Conservation (phyloP, 1,284 basidiomycete species). For the Trametes sp. region DNA sequence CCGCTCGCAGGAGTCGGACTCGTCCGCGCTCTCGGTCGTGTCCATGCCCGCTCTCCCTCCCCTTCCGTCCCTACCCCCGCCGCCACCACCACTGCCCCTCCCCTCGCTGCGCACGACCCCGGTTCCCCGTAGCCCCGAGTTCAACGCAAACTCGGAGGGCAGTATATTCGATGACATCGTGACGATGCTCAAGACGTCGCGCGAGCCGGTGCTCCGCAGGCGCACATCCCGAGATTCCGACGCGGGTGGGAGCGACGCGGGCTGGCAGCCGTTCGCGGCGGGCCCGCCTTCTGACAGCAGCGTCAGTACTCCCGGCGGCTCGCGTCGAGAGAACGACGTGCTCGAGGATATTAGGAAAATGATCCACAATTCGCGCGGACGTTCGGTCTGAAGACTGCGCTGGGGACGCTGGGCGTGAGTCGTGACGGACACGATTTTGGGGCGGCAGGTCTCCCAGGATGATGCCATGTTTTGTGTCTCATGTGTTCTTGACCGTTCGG, state of each 20-base stretch:
- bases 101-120: slow-evolving; percentile 10
- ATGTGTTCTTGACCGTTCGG: no score
- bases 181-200: slow-evolving; percentile 18
- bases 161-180: slow-evolving; percentile 22
- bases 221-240: background rate
- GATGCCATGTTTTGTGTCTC: no score
- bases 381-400: no score
- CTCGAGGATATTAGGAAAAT: no score
- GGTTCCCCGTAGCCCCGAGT: background rate
- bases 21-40: background rate
- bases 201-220: slow-evolving; percentile 10
- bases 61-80: slow-evolving; percentile 1
- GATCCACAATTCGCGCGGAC: no score
- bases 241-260: background rate
- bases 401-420: no score
- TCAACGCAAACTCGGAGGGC: background rate
- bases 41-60: background rate
- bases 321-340: no score
- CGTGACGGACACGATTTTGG: no score
- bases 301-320: no score
- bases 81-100: slow-evolving; percentile 12
- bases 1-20: slow-evolving; percentile 4
- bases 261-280: no score
- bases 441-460: no score
- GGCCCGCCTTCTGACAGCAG: no score